Percentiles rank a stretch among this genome's conserved stretches.
Evolutionary conservation across 345 rosid genomes (phyloP).

Genomic region (Carallia pectinifolia): DNA sequence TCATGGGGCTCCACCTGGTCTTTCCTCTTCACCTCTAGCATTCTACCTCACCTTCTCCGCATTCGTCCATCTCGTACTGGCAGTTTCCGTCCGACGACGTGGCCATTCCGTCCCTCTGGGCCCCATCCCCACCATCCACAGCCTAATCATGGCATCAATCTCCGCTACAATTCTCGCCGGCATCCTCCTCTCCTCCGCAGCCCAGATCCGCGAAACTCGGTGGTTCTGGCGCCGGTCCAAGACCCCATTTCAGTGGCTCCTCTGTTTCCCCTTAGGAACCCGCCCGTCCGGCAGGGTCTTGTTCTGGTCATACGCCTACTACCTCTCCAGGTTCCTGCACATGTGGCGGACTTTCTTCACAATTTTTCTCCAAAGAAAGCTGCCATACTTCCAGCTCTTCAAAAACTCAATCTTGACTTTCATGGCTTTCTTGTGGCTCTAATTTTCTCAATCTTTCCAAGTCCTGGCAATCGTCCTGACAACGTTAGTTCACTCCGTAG

Average conservation of each 20-base stretch:
- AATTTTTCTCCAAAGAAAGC: conserved; percentile 47
- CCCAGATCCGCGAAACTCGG: conserved; percentile 75
- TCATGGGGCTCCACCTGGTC: conserved; percentile 95
- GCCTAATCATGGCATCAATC: conserved; percentile 65
- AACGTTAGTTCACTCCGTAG: conserved; percentile 60
- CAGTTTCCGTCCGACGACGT: conserved; percentile 38
- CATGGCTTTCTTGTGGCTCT: conserved; percentile 82
- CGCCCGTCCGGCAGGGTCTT: conserved; percentile 93
- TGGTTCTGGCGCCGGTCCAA: conserved; percentile 75
- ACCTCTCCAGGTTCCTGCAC: conserved; percentile 65
- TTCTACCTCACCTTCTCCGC: conserved; percentile 52
- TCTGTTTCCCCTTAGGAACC: conserved; percentile 87
- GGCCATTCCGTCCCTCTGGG: conserved; percentile 54
- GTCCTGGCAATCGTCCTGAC: too few relatives aligned
- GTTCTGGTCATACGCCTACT: conserved; percentile 90
- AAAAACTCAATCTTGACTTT: conserved; percentile 55
- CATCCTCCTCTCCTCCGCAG: conserved; percentile 68
- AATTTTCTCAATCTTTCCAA: conserved; percentile 86
- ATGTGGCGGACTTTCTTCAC: conserved; percentile 66
- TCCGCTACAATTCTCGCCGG: conserved; percentile 71
- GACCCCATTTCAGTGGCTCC: conserved; percentile 86
- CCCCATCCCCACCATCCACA: conserved; percentile 65
- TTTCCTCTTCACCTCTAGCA: conserved; percentile 59
- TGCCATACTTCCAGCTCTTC: conserved; percentile 62
- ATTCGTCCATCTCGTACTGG: conserved; percentile 48